phyloP scores from a whole-genome alignment of 306 rosid species.

The Malus fusca region DNA sequence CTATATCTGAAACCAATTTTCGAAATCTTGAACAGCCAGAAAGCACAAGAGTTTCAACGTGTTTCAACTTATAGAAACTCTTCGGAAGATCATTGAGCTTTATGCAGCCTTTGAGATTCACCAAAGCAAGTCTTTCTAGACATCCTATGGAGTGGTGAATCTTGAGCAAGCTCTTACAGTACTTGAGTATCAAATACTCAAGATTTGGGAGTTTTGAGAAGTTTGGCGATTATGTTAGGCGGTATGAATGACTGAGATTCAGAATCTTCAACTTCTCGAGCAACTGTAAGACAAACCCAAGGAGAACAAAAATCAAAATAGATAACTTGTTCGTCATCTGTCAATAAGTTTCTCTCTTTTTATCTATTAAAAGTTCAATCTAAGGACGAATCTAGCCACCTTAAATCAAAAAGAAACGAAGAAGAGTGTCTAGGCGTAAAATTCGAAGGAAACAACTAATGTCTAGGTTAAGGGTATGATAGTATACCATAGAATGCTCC shows the following conservation, averaged over 20 bases:
- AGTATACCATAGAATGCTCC: conserved; percentile 29
- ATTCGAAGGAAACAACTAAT: too few relatives aligned
- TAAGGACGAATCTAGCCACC: too few relatives aligned
- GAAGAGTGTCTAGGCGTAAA: neutral
- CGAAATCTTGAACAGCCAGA: conserved; percentile 33
- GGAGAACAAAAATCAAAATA: neutral
- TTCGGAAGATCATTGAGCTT: conserved; percentile 19
- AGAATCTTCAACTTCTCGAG: conserved; percentile 22
- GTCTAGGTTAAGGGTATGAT: neutral
- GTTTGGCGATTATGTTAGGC: conserved; percentile 24
- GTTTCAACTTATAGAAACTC: conserved; percentile 15
- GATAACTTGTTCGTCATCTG: too few relatives aligned
- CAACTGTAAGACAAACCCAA: conserved; percentile 1
- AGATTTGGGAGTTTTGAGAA: conserved; percentile 35
- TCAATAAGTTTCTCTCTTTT: too few relatives aligned
- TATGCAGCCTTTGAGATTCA: conserved; percentile 27
- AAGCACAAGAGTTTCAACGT: conserved; percentile 25
- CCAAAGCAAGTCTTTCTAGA: conserved; percentile 6
- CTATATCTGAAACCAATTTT: conserved; percentile 22
- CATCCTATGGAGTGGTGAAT: conserved; percentile 15
- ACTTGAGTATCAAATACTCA: conserved; percentile 22
- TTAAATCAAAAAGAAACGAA: neutral
- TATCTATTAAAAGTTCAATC: neutral
- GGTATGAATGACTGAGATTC: conserved; percentile 34
- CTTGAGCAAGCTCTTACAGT: conserved; percentile 11